Evolutionary conservation across 257 asterid species (phyloP).

Genomic region (Anisodus acutangulus): DNA sequence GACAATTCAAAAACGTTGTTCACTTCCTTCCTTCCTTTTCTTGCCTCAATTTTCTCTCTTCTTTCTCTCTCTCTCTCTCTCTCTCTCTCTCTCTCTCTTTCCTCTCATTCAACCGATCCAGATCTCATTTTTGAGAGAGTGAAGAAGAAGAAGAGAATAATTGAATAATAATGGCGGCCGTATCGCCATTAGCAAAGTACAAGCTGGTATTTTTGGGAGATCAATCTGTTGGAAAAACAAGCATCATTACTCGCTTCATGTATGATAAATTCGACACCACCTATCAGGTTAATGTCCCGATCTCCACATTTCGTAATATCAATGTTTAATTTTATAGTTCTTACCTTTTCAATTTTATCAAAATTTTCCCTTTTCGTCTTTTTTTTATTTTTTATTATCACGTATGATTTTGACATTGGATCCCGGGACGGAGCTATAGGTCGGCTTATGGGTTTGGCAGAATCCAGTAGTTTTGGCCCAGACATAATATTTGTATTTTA

Average conservation of each 20-base stretch:
- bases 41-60: slow-evolving; percentile 28
- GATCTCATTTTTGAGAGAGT: slow-evolving; percentile 25
- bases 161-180: slow-evolving; percentile 29
- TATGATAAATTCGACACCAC: slow-evolving; percentile 30
- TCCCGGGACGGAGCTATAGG: no score
- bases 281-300: slow-evolving; percentile 3
- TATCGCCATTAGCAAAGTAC: slow-evolving; percentile 29
- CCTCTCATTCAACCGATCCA: neutral
- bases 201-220: slow-evolving; percentile 20
- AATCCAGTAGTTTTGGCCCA: no score
- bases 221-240: slow-evolving; percentile 29
- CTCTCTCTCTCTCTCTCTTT: neutral
- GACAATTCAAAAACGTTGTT: neutral
- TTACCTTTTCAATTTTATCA: no score
- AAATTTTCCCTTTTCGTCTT: no score
- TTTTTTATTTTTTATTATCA: no score
- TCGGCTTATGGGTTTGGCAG: no score
- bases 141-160: neutral
- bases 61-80: neutral
- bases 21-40: neutral
- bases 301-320: no score
- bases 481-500: no score
- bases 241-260: slow-evolving; percentile 29
- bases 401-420: neutral
- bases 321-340: no score